Evolutionary conservation across 1,284 basidiomycete genomes (phyloP).

Genomic region (Schizopora paradoxa): DNA sequence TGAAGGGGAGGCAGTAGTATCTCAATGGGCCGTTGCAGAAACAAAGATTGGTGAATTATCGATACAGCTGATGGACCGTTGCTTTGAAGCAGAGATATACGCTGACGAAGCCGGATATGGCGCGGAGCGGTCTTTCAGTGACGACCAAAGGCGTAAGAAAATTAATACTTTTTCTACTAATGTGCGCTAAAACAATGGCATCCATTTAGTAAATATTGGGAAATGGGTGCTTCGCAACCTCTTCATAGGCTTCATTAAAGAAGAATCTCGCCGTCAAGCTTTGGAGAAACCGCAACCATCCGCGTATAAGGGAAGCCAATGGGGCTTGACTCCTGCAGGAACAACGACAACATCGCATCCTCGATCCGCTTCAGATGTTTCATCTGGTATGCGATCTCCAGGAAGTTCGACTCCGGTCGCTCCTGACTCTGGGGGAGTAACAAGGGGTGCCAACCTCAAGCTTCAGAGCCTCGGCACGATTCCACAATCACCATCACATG

Average conservation of each 20-base stretch:
- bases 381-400: conserved; percentile 3
- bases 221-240: conserved; percentile 77
- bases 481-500: conserved; percentile 30
- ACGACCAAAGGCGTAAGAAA: conserved; percentile 75
- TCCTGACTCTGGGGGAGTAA: conserved; percentile 4
- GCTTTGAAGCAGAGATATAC: conserved; percentile 94
- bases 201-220: conserved; percentile 63
- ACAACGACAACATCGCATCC: conserved; percentile 3
- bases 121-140: conserved; percentile 52
- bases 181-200: conserved; percentile 26
- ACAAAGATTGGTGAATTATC: conserved; percentile 86
- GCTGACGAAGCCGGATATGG: conserved; percentile 81
- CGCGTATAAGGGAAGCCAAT: conserved; percentile 31
- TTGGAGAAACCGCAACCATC: conserved; percentile 17
- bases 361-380: conserved; percentile 6
- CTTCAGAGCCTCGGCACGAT: conserved; percentile 27
- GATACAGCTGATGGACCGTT: conserved; percentile 82
- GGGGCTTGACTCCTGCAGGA: conserved; percentile 6
- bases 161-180: conserved; percentile 20
- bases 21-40: conserved; percentile 85
- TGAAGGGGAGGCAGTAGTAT: conserved; percentile 86
- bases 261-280: conserved; percentile 43
- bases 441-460: background rate
- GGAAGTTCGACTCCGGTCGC: background rate
- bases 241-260: conserved; percentile 64